A percentile compares a stretch with the other conserved stretches of the same genome.
Evolutionary conservation across 768 basidiomycete species (phyloP).

Genomic region (Hemileccinum impolitum): DNA sequence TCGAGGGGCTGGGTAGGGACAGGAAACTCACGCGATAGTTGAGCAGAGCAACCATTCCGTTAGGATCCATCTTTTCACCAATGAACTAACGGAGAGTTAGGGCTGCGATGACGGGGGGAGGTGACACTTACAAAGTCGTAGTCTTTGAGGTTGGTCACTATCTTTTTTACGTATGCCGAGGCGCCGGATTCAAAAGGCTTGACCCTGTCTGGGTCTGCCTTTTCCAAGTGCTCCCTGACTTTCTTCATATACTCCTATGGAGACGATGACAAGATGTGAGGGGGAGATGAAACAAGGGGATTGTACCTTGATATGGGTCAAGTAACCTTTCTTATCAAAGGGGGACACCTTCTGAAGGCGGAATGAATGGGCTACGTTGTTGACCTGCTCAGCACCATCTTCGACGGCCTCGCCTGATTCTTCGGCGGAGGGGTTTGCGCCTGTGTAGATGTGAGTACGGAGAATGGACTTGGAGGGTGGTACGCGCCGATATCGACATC

Average conservation of each 20-base stretch:
- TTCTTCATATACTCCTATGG: constrained; percentile 89
- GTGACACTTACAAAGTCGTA: constrained; percentile 76
- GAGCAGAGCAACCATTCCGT: constrained; percentile 91
- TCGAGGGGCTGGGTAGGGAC: neutral
- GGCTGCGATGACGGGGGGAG: no score
- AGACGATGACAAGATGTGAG: neutral
- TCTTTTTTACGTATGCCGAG: constrained; percentile 75
- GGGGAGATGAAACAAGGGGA: neutral
- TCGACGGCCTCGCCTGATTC: constrained; percentile 80
- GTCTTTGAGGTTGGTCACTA: constrained; percentile 87
- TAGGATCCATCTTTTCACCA: constrained; percentile 74
- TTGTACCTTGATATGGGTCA: constrained; percentile 72
- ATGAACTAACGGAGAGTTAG: constrained; percentile 47
- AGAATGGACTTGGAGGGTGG: neutral
- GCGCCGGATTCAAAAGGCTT: constrained; percentile 82
- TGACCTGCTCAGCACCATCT: constrained; percentile 71
- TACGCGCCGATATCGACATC: constrained; percentile 84
- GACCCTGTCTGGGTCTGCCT: constrained; percentile 59
- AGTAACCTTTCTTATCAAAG: constrained; percentile 91
- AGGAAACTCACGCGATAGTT: constrained; percentile 75
- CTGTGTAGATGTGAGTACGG: constrained; percentile 37
- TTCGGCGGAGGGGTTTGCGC: constrained; percentile 92
- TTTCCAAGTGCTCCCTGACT: constrained; percentile 63
- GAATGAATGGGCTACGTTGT: constrained; percentile 92
- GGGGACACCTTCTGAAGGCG: constrained; percentile 73